phyloP scores from a whole-genome alignment of 139 green algal genomes.

The Chlamydomonas incerta region DNA sequence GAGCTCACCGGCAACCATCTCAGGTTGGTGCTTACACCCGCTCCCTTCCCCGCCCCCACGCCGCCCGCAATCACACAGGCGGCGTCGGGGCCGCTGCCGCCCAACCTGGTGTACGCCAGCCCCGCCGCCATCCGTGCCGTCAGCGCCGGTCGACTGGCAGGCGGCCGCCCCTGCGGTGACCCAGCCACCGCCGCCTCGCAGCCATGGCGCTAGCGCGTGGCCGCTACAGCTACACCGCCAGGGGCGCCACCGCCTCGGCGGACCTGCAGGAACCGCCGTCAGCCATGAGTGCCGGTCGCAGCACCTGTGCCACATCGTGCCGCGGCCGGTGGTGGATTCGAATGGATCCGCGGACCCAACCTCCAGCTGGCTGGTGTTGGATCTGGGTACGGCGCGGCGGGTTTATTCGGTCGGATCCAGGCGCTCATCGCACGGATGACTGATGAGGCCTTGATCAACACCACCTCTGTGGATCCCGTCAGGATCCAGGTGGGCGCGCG shows the following conservation, averaged over 20 bases:
- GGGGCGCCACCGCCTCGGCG: not conserved
- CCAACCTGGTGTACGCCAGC: too few relatives aligned
- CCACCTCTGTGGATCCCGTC: not conserved
- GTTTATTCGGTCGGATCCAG: not conserved
- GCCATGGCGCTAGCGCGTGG: slow-evolving; percentile 2
- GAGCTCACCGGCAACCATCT: too few relatives aligned
- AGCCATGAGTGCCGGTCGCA: not conserved
- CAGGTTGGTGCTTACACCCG: too few relatives aligned
- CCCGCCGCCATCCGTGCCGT: not conserved
- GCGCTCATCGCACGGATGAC: slow-evolving; percentile 7
- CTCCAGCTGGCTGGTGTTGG: not conserved
- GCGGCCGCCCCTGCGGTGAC: too few relatives aligned
- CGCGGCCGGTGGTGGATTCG: too few relatives aligned
- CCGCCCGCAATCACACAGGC: too few relatives aligned
- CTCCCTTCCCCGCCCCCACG: too few relatives aligned
- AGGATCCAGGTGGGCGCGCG: slow-evolving; percentile 4
- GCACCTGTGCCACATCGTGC: slow-evolving; percentile 14
- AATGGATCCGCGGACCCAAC: too few relatives aligned
- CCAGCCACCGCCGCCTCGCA: not conserved
- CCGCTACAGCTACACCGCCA: slow-evolving; percentile 16
- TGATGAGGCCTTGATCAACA: not conserved
- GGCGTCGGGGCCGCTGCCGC: too few relatives aligned
- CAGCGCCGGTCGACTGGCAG: not conserved
- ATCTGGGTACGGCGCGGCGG: slow-evolving; percentile 12
- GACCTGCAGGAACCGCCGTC: not conserved